Evolutionary conservation across 495 filamentous ascomycete species (phyloP).

Genomic region (Hypoxylon perforatum): DNA sequence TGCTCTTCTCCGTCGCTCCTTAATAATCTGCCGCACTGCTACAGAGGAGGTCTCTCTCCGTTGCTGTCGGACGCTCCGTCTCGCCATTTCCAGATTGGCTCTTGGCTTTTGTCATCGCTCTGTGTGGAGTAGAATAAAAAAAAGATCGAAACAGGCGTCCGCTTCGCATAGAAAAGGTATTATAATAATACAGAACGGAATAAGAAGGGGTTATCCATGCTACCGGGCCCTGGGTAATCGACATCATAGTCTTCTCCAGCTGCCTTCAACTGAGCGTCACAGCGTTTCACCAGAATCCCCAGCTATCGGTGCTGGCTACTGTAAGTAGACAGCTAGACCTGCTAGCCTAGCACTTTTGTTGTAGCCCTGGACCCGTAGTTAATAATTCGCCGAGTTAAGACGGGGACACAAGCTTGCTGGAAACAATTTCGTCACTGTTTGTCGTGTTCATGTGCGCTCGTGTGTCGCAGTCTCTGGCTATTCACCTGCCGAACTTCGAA

Average conservation of each 20-base stretch:
- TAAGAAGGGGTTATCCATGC: conserved; percentile 21
- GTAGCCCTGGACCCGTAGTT: background rate
- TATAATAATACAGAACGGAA: background rate
- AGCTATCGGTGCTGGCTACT: conserved; percentile 34
- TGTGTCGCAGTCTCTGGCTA: background rate
- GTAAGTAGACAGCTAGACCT: conserved; percentile 32
- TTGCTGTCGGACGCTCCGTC: conserved; percentile 5
- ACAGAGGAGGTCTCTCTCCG: too few relatives aligned
- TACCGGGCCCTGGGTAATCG: conserved; percentile 4
- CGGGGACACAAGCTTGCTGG: background rate
- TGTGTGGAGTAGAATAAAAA: conserved; percentile 11
- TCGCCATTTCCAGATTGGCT: conserved; percentile 25
- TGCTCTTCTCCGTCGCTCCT: background rate
- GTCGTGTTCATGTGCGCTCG: conserved; percentile 27
- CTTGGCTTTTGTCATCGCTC: conserved; percentile 40
- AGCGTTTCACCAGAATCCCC: conserved; percentile 29
- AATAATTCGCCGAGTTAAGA: conserved; percentile 30
- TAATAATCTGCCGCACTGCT: background rate
- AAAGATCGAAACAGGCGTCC: background rate
- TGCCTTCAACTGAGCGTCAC: conserved; percentile 25
- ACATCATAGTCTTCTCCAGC: conserved; percentile 18
- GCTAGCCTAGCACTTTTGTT: conserved; percentile 2
- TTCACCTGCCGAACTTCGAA: conserved; percentile 3
- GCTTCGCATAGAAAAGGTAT: background rate
- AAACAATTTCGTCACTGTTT: conserved; percentile 29